Conservation (phyloP, 148 eudicot species). For the Talinum fruticosum region DNA sequence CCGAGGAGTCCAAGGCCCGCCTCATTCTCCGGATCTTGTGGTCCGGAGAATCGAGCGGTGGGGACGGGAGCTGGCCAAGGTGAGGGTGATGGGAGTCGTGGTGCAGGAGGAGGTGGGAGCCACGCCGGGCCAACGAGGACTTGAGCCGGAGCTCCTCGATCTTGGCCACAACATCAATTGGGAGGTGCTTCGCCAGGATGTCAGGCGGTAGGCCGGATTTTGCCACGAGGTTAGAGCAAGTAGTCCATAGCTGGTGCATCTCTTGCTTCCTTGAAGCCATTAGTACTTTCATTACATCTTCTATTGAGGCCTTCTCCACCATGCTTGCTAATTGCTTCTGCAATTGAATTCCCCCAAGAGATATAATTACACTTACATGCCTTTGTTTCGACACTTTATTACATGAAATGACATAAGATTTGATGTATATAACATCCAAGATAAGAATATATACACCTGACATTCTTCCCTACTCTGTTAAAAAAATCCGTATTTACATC, state of each 20-base stretch:
- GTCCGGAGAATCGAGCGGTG: slow-evolving; percentile 51
- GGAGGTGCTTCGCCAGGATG: slow-evolving; percentile 88
- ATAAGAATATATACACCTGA: background rate
- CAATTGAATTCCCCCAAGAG: slow-evolving; percentile 7
- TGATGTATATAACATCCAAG: background rate
- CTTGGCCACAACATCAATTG: slow-evolving; percentile 66
- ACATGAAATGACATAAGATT: background rate
- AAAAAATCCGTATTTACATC: no score
- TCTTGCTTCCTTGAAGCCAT: slow-evolving; percentile 94
- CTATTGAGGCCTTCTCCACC: slow-evolving; percentile 97
- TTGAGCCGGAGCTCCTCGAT: slow-evolving; percentile 87
- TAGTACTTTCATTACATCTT: slow-evolving; percentile 93
- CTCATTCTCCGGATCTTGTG: slow-evolving; percentile 87
- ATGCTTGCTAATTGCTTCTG: slow-evolving; percentile 88
- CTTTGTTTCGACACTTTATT: background rate
- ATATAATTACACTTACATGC: no score
- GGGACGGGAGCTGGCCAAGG: slow-evolving; percentile 31
- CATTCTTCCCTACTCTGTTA: background rate
- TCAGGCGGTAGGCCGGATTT: slow-evolving; percentile 91
- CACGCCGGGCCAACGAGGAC: slow-evolving; percentile 47
- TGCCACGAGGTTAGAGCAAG: slow-evolving; percentile 81
- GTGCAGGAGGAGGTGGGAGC: slow-evolving; percentile 45
- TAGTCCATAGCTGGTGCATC: slow-evolving; percentile 89
- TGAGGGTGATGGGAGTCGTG: slow-evolving; percentile 50
- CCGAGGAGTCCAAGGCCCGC: slow-evolving; percentile 88